Conservation (phyloP, 768 basidiomycete genomes). For the Termitomyces sp. region DNA sequence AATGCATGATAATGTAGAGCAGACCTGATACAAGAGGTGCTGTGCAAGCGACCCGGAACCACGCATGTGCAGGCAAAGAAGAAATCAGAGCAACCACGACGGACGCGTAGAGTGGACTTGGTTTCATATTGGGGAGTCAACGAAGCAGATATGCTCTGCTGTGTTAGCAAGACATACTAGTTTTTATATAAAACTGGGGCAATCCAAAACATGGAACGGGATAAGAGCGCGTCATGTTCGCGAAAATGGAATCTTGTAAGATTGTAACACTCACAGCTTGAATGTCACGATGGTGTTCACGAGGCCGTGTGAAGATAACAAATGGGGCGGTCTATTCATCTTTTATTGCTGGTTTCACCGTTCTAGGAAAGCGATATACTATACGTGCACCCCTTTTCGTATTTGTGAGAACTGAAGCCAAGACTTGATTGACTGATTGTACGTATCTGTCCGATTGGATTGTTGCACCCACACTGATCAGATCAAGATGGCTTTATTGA, state of each 20-base stretch:
- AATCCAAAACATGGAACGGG: background rate
- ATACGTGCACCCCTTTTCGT: background rate
- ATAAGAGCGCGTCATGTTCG: background rate
- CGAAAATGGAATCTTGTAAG: background rate
- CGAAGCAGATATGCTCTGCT: background rate
- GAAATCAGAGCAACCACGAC: slow-evolving; percentile 13
- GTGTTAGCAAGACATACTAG: background rate
- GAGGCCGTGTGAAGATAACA: background rate
- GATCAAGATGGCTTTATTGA: background rate
- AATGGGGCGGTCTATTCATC: background rate
- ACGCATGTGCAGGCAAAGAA: slow-evolving; percentile 22
- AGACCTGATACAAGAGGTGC: slow-evolving; percentile 33
- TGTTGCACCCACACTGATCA: background rate
- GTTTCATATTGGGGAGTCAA: slow-evolving; percentile 7
- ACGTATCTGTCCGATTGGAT: background rate
- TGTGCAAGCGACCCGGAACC: slow-evolving; percentile 39
- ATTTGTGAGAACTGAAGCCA: background rate
- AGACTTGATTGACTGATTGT: background rate
- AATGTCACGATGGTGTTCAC: slow-evolving; percentile 1
- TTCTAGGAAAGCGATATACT: slow-evolving; percentile 1
- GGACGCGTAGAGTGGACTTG: slow-evolving; percentile 7
- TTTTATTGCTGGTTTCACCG: background rate
- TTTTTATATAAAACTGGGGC: slow-evolving; percentile 3
- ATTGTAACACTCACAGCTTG: background rate
- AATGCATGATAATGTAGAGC: background rate